These are phyloP conservation scores for Aurantiochytrium sp. DNA, from an alignment of 108 stramenopile genomes.

Conservation along the genomic window DNA sequence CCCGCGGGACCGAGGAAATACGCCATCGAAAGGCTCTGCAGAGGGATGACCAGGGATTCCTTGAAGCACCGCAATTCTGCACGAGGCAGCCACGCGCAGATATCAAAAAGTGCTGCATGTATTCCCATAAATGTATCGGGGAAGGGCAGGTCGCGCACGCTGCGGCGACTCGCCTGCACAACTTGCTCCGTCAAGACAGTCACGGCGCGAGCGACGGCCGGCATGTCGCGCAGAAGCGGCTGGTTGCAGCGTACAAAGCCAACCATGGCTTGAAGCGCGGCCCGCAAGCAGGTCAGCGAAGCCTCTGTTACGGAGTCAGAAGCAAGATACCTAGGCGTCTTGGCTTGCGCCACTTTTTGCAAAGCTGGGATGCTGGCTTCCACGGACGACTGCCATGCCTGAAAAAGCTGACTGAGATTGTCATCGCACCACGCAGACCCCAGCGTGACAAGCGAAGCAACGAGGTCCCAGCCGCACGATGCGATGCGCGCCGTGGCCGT, in stretches of 20 bases:
- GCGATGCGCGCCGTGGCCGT: neutral
- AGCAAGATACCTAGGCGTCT: neutral
- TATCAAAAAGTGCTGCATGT: neutral
- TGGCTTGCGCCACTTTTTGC: neutral
- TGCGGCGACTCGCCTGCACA: neutral
- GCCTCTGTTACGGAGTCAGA: neutral
- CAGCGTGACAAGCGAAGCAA: neutral
- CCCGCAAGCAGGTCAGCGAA: neutral
- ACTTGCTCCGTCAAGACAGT: neutral
- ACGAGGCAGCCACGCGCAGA: neutral
- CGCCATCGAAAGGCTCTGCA: neutral
- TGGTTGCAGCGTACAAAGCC: slow-evolving; percentile 4
- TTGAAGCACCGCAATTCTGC: neutral
- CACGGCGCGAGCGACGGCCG: neutral
- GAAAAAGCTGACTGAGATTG: neutral
- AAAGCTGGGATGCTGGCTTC: neutral
- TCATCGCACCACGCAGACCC: neutral
- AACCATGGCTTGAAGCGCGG: neutral
- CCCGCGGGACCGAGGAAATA: neutral
- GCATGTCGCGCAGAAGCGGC: neutral
- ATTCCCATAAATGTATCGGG: neutral
- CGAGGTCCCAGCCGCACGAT: neutral
- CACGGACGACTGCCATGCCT: neutral
- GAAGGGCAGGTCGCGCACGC: neutral
- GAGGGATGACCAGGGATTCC: neutral